phyloP scores from a whole-genome alignment of 257 asterid genomes.

The Solanum peruvianum region DNA sequence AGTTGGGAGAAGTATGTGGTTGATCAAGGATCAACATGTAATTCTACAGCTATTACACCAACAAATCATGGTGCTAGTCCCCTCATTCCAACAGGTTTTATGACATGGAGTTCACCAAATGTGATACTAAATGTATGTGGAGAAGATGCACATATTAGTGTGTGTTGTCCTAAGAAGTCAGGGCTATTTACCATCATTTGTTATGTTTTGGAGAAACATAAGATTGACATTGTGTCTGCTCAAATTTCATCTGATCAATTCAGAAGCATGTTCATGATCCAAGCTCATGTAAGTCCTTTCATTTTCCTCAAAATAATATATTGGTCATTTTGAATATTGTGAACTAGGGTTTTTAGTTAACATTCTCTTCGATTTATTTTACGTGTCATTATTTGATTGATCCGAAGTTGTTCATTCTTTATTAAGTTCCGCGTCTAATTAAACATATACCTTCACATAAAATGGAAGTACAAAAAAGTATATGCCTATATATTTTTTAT shows the following conservation, averaged over 20 bases:
- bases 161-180: constrained; percentile 21
- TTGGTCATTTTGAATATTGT: not conserved
- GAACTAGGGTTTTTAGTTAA: not conserved
- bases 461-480: not conserved
- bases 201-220: constrained; percentile 27
- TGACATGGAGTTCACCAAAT: constrained; percentile 24
- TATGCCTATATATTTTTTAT: too few relatives aligned
- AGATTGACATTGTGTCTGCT: constrained; percentile 22
- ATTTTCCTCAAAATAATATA: not conserved
- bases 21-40: constrained; percentile 28
- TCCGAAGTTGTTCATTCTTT: not conserved
- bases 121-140: constrained; percentile 19
- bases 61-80: not conserved
- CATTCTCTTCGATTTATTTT: not conserved
- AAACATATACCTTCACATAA: too few relatives aligned
- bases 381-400: not conserved
- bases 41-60: not conserved
- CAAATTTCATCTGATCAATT: constrained; percentile 18
- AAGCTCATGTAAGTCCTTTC: constrained; percentile 5
- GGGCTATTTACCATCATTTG: constrained; percentile 7
- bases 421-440: not conserved
- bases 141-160: constrained; percentile 16
- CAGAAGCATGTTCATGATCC: constrained; percentile 21
- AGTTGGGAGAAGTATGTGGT: constrained; percentile 38
- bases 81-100: constrained; percentile 1